Percentiles rank a stretch among this genome's conserved stretches.
Conservation (phyloP, 2,329 filamentous ascomycete species). For the Xylaria sp. region DNA sequence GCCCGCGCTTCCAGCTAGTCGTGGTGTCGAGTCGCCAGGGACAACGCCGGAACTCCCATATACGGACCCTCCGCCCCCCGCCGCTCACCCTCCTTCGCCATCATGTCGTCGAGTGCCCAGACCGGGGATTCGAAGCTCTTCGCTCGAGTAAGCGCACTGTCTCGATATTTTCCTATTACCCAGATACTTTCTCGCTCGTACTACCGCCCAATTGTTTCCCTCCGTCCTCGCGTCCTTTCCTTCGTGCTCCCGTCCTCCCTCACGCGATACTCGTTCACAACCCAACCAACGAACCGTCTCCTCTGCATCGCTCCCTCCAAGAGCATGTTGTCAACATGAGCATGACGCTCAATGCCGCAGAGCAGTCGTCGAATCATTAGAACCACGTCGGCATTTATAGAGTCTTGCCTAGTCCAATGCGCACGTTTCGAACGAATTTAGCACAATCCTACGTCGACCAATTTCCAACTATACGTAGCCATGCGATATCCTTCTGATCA, state of each 20-base stretch:
- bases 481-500: slow-evolving; percentile 28
- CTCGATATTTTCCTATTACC: slow-evolving; percentile 7
- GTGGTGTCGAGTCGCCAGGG: slow-evolving; percentile 25
- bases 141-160: slow-evolving; percentile 74
- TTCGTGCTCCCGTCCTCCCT: background rate
- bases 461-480: slow-evolving; percentile 21
- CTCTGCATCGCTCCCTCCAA: background rate
- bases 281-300: background rate
- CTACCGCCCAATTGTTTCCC: slow-evolving; percentile 11
- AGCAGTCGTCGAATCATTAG: slow-evolving; percentile 7
- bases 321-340: background rate
- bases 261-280: background rate
- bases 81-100: slow-evolving; percentile 35
- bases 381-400: background rate
- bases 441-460: slow-evolving; percentile 19
- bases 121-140: slow-evolving; percentile 97
- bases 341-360: background rate
- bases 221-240: background rate
- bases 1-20: slow-evolving; percentile 23
- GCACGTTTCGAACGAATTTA: slow-evolving; percentile 8
- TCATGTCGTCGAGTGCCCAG: slow-evolving; percentile 68
- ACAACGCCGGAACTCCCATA: slow-evolving; percentile 32
- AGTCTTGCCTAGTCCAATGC: background rate
- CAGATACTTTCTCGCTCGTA: slow-evolving; percentile 2
- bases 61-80: slow-evolving; percentile 23